Conservation (phyloP, 495 filamentous ascomycete species). For the Neurospora sp. region DNA sequence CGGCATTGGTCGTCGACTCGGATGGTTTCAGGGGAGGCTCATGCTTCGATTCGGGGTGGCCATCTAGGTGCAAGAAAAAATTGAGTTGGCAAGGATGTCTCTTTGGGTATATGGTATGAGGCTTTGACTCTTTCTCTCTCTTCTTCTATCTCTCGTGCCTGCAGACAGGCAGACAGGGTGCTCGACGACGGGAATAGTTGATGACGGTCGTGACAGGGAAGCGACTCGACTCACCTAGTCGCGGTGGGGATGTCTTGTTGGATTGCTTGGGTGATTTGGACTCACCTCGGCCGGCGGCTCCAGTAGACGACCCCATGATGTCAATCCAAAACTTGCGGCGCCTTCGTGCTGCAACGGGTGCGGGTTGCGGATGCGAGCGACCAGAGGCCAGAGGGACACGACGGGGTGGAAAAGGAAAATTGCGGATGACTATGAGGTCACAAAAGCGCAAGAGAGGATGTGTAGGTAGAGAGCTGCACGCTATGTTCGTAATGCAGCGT, state of each 20-base stretch:
- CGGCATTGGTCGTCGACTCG: conserved; percentile 26
- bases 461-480: conserved; percentile 13
- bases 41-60: conserved; percentile 26
- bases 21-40: conserved; percentile 26
- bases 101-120: background rate
- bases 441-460: conserved; percentile 14
- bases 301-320: conserved; percentile 32
- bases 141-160: background rate
- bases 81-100: conserved; percentile 15
- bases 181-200: background rate
- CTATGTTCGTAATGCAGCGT: conserved; percentile 17
- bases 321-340: conserved; percentile 27
- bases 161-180: background rate
- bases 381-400: background rate
- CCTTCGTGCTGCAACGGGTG: conserved; percentile 13
- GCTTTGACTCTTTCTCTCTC: background rate
- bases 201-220: conserved; percentile 4
- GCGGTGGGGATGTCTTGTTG: conserved; percentile 20
- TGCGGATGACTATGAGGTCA: conserved; percentile 24
- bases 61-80: conserved; percentile 10
- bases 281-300: conserved; percentile 22
- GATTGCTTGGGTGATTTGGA: conserved; percentile 30
- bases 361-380: background rate
- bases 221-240: conserved; percentile 22
- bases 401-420: conserved; percentile 6